Evolutionary conservation across 805 yeast genomes (phyloP), one percentile per base, ranked within the genome.

Genomic region (Spathaspora girioi): DNA sequence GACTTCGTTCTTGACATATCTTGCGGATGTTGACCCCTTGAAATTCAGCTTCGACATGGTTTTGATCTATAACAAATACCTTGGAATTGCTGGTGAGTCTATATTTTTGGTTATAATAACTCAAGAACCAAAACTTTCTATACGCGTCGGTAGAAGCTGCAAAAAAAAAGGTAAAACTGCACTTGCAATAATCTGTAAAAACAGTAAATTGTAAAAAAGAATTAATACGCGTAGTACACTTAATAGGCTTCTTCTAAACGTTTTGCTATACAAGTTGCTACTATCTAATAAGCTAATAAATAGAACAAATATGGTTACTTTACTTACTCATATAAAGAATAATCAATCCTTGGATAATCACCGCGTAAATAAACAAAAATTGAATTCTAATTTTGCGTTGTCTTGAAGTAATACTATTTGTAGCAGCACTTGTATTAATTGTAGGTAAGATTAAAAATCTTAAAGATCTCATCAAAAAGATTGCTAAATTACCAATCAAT

Each of bases 351-450:
- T 93, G 98, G 62, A 91, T 77, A 14, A 88, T 76, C 60, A 90
- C 89, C 8, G 96, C 84, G 67, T 93, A 93, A 42, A 87, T 75
- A 61, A 93, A 91, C 56, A 93, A 73, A 65, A 88, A 93, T 62
- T 93, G 96, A 53, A 94, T 86, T 58, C 97, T 82, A 54, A 87
- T 81, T 66, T 89, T 86, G 56, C 90, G 80, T 53, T 86, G 87
- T 23, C 82, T 81, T 43, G 82, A 78, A 51, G 86, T 80, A 49
- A 89, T 78, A 41, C 81, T 82, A 48, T 81, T 81, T 50, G 75
- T 73, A 29, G 68, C 66, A 19, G 52, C 40, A 14, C 44, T 35
- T 2, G 44, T 18, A 68, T 65, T 12, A 64, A 76, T 49, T 19
- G 53, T 52, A 5, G 92, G 91, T 50, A 87, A 77, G 17, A 87